phyloP scores from a whole-genome alignment of 495 filamentous ascomycete genomes.

The Saxophila tyrrhenica region DNA sequence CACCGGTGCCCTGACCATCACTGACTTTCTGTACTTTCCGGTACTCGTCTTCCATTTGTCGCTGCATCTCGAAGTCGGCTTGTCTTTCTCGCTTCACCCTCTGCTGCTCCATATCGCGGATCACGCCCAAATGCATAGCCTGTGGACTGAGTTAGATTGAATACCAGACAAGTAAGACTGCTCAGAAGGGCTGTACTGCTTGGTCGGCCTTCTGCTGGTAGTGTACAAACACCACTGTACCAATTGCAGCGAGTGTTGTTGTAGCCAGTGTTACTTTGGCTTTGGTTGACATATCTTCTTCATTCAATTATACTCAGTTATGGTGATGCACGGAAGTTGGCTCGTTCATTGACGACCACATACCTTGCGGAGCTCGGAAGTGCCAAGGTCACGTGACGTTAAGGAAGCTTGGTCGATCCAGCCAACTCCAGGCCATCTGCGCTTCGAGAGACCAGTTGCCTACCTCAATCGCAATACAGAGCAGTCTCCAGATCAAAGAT shows the following conservation, averaged over 20 bases:
- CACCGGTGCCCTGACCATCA: constrained; percentile 12
- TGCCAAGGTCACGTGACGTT: not conserved
- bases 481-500: no score
- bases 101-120: constrained; percentile 92
- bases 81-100: constrained; percentile 68
- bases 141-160: constrained; percentile 25
- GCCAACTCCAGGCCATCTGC: no score
- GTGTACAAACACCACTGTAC: constrained; percentile 79
- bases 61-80: constrained; percentile 89
- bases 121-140: constrained; percentile 93
- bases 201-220: constrained; percentile 77
- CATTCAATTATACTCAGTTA: no score
- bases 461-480: no score
- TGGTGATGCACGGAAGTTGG: no score
- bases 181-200: constrained; percentile 44
- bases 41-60: constrained; percentile 75
- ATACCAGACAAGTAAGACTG: constrained; percentile 3
- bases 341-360: no score
- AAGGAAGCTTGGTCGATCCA: no score
- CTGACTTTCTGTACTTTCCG: constrained; percentile 67
- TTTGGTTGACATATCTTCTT: constrained; percentile 63
- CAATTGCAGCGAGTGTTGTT: constrained; percentile 63
- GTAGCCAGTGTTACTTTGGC: constrained; percentile 73
- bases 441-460: no score
- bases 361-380: not conserved